Evolutionary conservation across 2,329 filamentous ascomycete genomes (phyloP).

Genomic region (Talaromyces funiculosus): DNA sequence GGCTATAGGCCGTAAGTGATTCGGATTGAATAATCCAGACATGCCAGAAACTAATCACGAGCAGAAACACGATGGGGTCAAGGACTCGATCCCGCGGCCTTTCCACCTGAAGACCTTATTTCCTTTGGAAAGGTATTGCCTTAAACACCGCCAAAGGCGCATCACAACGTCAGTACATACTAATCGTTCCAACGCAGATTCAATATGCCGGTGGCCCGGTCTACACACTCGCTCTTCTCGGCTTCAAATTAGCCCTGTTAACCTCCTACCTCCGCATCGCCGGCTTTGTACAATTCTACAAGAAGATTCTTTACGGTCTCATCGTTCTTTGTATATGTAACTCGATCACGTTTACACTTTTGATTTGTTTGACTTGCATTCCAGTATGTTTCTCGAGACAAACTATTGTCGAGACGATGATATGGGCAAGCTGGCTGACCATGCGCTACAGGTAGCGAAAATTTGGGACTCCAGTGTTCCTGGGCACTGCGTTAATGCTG

Average conservation of each 20-base stretch:
- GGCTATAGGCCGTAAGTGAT: conserved; percentile 2
- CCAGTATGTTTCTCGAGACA: conserved; percentile 18
- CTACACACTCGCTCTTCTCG: conserved; percentile 32
- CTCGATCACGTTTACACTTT: conserved; percentile 32
- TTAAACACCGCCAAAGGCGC: not conserved
- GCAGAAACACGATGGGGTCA: conserved; percentile 27
- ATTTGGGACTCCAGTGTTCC: conserved; percentile 41
- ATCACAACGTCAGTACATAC: not conserved
- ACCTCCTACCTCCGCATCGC: conserved; percentile 44
- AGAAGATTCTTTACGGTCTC: conserved; percentile 29
- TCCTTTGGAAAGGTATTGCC: conserved; percentile 22
- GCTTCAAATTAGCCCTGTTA: conserved; percentile 46
- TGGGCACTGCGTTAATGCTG: conserved; percentile 35
- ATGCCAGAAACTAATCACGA: not conserved
- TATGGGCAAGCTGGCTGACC: conserved; percentile 12
- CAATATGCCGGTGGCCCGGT: conserved; percentile 26
- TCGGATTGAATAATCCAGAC: too few species aligned
- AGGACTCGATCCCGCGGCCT: conserved; percentile 17
- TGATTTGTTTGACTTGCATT: conserved; percentile 23
- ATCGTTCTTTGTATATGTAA: conserved; percentile 33
- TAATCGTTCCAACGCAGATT: conserved; percentile 14
- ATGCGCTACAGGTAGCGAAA: conserved; percentile 25
- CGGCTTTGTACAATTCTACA: conserved; percentile 35
- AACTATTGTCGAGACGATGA: not conserved
- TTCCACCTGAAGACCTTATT: conserved; percentile 22